A percentile compares a stretch with the other conserved stretches of the same genome.
Conservation (phyloP, 768 basidiomycete genomes). For the Hygrocybe punicea region DNA sequence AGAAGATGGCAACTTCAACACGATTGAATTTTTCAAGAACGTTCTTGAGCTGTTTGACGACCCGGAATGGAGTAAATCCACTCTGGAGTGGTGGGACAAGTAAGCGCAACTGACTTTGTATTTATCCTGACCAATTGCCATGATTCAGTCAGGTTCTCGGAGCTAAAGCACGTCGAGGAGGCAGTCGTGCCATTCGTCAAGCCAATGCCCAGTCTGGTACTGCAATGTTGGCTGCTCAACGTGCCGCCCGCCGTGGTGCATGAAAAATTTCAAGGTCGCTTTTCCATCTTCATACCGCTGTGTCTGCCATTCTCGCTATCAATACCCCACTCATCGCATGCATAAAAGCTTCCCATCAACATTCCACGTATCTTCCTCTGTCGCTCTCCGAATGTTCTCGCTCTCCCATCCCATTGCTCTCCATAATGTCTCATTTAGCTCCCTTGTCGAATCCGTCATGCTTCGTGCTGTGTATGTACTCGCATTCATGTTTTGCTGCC, state of each 20-base stretch:
- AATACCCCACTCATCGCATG: no score
- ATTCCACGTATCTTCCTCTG: no score
- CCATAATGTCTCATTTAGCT: no score
- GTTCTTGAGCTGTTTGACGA: neutral
- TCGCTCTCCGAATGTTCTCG: no score
- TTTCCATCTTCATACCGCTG: no score
- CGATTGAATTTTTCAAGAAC: neutral
- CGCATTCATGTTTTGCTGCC: no score
- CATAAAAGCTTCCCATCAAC: no score
- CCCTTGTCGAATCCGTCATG: no score
- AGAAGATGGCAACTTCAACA: neutral
- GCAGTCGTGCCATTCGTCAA: neutral
- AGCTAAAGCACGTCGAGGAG: neutral
- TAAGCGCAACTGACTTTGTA: neutral
- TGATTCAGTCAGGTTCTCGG: neutral
- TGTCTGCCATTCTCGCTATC: no score
- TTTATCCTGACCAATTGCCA: neutral
- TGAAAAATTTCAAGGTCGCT: no score
- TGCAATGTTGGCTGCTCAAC: conserved; percentile 1
- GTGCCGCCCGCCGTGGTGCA: neutral
- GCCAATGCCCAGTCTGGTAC: neutral
- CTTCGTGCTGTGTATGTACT: no score
- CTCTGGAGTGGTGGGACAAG: neutral
- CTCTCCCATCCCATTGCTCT: no score
- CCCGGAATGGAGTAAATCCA: neutral